These are phyloP conservation scores for Histomonas meleagridis DNA, from an alignment of 208 protist genomes.

Conservation along the genomic window DNA sequence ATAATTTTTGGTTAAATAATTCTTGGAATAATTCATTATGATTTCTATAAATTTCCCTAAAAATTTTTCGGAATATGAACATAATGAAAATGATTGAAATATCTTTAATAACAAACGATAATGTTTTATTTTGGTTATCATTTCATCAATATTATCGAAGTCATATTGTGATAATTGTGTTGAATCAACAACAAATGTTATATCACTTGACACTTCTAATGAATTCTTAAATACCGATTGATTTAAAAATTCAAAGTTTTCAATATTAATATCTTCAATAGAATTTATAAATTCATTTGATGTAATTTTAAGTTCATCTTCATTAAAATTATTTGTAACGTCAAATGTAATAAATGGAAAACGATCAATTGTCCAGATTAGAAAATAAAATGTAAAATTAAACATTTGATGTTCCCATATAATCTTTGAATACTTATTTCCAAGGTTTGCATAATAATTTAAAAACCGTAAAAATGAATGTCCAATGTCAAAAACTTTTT, in stretches of 20 bases:
- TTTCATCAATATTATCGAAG: background rate
- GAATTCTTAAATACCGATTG: no score
- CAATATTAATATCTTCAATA: background rate
- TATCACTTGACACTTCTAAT: no score
- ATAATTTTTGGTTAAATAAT: background rate
- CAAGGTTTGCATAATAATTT: background rate
- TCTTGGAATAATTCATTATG: background rate
- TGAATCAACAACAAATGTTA: no score
- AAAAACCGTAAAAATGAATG: background rate
- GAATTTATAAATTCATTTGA: background rate
- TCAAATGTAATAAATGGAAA: background rate
- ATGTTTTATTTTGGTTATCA: background rate
- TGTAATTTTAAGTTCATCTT: background rate
- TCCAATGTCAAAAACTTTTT: background rate
- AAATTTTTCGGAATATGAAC: no score
- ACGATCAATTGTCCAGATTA: background rate
- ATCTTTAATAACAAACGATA: background rate
- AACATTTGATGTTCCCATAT: conserved; percentile 6
- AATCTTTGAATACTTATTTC: background rate
- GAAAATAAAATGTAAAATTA: background rate
- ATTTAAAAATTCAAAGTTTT: background rate
- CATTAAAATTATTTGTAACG: background rate
- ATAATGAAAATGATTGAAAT: no score
- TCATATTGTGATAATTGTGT: background rate
- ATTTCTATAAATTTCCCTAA: background rate